Percentiles rank a stretch among this genome's conserved stretches.
Evolutionary conservation across 345 rosid species (phyloP).

Genomic region (Conringia planisiliqua): DNA sequence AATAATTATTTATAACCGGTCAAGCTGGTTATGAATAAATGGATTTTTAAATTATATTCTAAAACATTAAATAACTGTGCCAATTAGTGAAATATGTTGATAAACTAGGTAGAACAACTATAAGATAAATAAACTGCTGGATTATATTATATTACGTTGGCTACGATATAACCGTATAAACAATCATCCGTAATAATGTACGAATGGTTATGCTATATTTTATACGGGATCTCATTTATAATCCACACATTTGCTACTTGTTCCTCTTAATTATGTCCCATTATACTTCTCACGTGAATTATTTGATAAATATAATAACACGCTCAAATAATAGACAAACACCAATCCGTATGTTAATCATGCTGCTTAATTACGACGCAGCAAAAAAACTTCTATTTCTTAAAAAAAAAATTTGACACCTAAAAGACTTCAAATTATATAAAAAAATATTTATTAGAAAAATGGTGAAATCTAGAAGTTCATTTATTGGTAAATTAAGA

Average conservation of each 20-base stretch:
- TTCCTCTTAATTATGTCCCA: background rate
- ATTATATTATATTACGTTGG: background rate
- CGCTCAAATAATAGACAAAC: background rate
- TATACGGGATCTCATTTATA: background rate
- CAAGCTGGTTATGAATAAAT: too few relatives aligned
- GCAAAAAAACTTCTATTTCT: background rate
- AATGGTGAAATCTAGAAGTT: conserved; percentile 8
- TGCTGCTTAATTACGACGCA: conserved; percentile 17
- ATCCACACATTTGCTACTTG: background rate
- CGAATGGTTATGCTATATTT: background rate
- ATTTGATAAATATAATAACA: conserved; percentile 1
- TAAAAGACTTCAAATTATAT: background rate
- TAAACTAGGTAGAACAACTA: background rate
- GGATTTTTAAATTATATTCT: too few relatives aligned
- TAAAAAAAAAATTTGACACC: too few relatives aligned
- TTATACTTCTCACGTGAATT: background rate
- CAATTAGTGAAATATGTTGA: background rate
- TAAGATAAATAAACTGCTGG: background rate
- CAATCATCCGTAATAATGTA: background rate
- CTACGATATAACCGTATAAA: background rate
- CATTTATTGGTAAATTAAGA: background rate
- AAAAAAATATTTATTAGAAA: background rate
- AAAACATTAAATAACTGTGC: too few relatives aligned
- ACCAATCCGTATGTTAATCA: conserved; percentile 4
- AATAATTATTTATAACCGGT: too few relatives aligned